Base-by-base conservation (phyloP, 202 grass and related monocot species). In the Carex arenaria region DNA sequence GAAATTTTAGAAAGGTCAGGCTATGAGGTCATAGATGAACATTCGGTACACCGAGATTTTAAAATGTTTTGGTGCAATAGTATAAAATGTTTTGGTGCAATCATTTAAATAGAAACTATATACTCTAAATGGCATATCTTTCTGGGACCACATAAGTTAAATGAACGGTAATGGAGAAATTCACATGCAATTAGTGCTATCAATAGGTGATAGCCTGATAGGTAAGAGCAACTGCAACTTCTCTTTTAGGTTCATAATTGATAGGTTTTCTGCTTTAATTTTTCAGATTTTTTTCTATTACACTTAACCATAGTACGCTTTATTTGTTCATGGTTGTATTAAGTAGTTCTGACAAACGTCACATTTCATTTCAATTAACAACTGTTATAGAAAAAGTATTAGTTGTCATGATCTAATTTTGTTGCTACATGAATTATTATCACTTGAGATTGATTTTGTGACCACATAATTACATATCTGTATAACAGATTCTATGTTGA, bases 401-500 rank as follows among this genome's bases (percentile, higher is more conserved):
- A 49, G 26, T 45, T 42, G 14, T 49, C 15, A 36, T 19, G 5
- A 59, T 57, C 28, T 59, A 75, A 31, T 75, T 73, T 73, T 53
- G 40, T 15, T 73, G 23, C 70, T 17, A 3, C 36, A 38, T 38
- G 30, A 38, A 13, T 36, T 18, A 67, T 38, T 28, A 28, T 30
- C n/a, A 10, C 14, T 31, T 63, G 8, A 47, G 59, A 19, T 75
- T 14, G 55, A 49, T 59, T 47, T 79, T 78, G 23, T 56, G 32
- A 71, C 53, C 53, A 38, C 57, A 38, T 68, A 19, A 32, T 56
- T 34, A 59, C 4, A 12, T 36, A 36, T 59, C 26, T 5, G 3
- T 38, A 3, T 36, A 79, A 79, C 78, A 90, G 85, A 84, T 95
- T 95, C 90, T 91, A 89, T 60, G 90, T 95, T 20, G 93, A 95